Evolutionary conservation across 805 yeast genomes (phyloP).

Genomic region (Teunomyces cretensis): DNA sequence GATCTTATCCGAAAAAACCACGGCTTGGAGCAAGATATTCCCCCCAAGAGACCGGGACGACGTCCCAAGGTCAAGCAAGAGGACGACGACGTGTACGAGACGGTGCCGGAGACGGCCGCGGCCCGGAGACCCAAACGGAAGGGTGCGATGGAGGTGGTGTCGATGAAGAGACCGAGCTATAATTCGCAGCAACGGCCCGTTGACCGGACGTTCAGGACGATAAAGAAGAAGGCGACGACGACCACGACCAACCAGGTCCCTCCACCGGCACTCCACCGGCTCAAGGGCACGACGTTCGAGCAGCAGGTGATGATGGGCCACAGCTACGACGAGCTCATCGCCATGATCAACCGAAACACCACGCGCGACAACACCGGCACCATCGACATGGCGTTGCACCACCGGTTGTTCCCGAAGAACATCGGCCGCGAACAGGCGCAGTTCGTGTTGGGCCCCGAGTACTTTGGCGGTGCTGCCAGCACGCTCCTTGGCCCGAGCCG

Average conservation of each 20-base stretch:
- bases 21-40: conserved; percentile 25
- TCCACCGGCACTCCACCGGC: conserved; percentile 1
- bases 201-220: background rate
- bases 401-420: conserved; percentile 25
- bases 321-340: conserved; percentile 20
- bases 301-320: conserved; percentile 13
- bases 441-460: conserved; percentile 15
- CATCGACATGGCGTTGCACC: conserved; percentile 25
- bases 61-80: background rate
- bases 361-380: conserved; percentile 8
- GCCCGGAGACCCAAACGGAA: background rate
- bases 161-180: conserved; percentile 1
- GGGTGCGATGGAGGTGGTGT: background rate
- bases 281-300: conserved; percentile 15
- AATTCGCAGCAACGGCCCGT: background rate
- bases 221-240: background rate
- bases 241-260: background rate
- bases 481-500: conserved; percentile 2
- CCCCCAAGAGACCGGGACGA: conserved; percentile 18
- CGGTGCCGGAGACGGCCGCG: background rate
- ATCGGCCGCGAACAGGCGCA: conserved; percentile 19
- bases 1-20: conserved; percentile 14
- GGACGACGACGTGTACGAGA: background rate
- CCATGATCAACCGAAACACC: conserved; percentile 14
- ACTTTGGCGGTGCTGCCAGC: conserved; percentile 2